Conservation (phyloP, 345 rosid genomes). For the Erodium maritimum region DNA sequence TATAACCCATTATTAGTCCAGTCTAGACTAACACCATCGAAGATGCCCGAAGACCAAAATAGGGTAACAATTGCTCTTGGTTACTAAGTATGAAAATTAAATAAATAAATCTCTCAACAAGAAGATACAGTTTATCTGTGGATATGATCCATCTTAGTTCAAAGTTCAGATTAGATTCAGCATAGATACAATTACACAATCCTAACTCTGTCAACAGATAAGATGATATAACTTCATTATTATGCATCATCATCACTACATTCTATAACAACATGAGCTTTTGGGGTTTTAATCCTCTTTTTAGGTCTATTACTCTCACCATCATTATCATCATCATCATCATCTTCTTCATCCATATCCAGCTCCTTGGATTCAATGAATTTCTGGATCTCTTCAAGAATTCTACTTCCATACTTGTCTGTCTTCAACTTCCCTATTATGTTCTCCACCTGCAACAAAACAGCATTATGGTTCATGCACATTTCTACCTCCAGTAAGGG, state of each 20-base stretch:
- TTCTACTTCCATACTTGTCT: constrained; percentile 56
- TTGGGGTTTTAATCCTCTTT: constrained; percentile 50
- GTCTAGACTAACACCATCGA: no score
- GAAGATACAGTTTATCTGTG: no score
- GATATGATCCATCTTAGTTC: no score
- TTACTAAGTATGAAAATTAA: no score
- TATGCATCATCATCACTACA: constrained; percentile 37
- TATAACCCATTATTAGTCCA: no score
- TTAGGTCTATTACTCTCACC: constrained; percentile 20
- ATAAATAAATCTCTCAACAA: no score
- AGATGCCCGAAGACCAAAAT: no score
- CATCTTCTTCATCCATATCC: constrained; percentile 12
- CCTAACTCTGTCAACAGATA: no score
- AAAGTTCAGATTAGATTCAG: no score
- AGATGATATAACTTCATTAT: neutral
- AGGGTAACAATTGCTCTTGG: no score
- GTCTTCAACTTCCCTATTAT: constrained; percentile 77
- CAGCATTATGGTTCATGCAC: neutral
- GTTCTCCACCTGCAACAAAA: constrained; percentile 59
- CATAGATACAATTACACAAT: no score
- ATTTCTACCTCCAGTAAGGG: no score
- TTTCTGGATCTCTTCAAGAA: constrained; percentile 52
- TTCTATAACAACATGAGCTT: constrained; percentile 36
- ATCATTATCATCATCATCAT: constrained; percentile 19
- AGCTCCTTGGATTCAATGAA: constrained; percentile 6